Evolutionary conservation across 495 filamentous ascomycete genomes (phyloP).

Genomic region (Tuber calosporum): DNA sequence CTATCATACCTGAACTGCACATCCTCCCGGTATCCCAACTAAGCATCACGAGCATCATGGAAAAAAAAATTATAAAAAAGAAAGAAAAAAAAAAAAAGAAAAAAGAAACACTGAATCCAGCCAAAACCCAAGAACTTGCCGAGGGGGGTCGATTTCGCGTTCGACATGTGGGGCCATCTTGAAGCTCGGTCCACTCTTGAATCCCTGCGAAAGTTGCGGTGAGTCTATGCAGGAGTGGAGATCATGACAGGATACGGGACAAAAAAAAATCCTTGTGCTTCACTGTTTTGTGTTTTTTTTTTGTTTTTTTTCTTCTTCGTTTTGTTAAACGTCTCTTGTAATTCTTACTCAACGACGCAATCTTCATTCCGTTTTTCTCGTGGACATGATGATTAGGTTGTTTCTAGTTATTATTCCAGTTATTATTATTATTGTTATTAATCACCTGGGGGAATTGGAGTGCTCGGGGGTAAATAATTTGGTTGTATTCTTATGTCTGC

Average conservation of each 20-base stretch:
- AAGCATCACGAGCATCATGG: not conserved
- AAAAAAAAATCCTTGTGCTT: too few relatives aligned
- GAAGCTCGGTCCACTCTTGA: not conserved
- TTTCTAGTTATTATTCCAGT: conserved; percentile 3
- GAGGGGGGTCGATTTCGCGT: not conserved
- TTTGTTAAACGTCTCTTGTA: not conserved
- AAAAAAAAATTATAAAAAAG: too few relatives aligned
- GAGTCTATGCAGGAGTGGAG: not conserved
- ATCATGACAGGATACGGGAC: not conserved
- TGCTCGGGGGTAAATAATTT: not conserved
- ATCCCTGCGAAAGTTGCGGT: not conserved
- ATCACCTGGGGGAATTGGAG: not conserved
- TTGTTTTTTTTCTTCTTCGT: not conserved
- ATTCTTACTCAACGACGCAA: not conserved
- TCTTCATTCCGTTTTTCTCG: conserved; percentile 7
- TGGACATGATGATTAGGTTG: conserved; percentile 13
- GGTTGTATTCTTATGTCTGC: not conserved
- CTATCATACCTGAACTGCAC: not conserved
- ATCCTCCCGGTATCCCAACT: not conserved
- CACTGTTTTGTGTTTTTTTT: too few relatives aligned
- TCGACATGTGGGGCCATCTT: not conserved
- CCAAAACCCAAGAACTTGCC: not conserved
- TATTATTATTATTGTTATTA: too few relatives aligned
- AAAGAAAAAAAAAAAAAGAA: too few relatives aligned
- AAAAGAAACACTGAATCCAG: not conserved